Base-by-base conservation (phyloP, 2,329 filamentous ascomycete species). In the Ceratocystis colombiana region DNA sequence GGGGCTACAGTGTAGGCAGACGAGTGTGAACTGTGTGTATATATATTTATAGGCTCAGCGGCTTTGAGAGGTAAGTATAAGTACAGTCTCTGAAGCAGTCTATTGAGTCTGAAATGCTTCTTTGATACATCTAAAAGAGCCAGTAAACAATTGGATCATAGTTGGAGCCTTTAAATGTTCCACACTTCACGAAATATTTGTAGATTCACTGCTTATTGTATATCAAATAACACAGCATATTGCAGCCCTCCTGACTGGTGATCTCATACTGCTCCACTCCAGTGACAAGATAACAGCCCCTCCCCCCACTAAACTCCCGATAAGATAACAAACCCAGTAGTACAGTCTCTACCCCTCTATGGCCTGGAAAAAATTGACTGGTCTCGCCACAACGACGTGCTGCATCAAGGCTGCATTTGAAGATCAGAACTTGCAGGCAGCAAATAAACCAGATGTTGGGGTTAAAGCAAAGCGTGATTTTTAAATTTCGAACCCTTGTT, bases 361-460 rank as follows among this genome's bases (percentile, higher is more conserved):
- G 12, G 37, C 33, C 4, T 17, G 25, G 22, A 37, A 65, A 45
- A 66, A 66, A 66, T 30, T 50, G 48, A 25, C 22, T 62, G 15
- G 33, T 59, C 55, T 45, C 44, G 25, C 25, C 22, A 37, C 22
- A 53, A 20, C 46, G 28, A 50, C 28, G 7, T 37, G n/a, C 48
- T 63, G 44, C 28, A 33, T 62, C 37, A 41, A 41, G 37, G 12
- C 37, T 41, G 61, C 61, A 44, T 55, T 6, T 25, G 33, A 64
- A 64, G 30, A 59, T 17, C 37, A 30, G 3, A 62, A 17, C n/a
- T n/a, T 5, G 44, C 20, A 55, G 45, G 33, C 8, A 44, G 6
- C 50, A 15, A 73, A 76, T 64, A 72, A 73, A 62, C 75, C 71
- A 75, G 41, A 72, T 72, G 62, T 57, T 65, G 41, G 53, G 64